These are phyloP conservation scores for Neurospora pannonica DNA, from an alignment of 495 filamentous ascomycete species.

Conservation along the genomic window DNA sequence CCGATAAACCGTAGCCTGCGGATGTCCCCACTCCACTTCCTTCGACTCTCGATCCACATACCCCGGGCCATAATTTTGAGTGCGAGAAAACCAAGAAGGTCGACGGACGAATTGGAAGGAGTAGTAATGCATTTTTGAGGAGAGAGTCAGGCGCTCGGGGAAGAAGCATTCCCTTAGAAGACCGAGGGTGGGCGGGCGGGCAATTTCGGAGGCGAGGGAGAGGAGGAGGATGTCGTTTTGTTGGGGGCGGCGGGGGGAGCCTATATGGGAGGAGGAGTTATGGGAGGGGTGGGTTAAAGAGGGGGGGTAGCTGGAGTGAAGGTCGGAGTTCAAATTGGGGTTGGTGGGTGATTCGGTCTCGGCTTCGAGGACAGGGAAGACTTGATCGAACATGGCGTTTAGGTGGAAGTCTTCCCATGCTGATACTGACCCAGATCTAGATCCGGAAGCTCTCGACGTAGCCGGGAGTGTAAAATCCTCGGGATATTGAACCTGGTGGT, in stretches of 20 bases:
- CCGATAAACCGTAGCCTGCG: constrained; percentile 45
- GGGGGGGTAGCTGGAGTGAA: background rate
- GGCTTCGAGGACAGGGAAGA: constrained; percentile 33
- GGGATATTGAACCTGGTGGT: constrained; percentile 41
- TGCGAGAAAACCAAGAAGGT: background rate
- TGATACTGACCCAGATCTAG: background rate
- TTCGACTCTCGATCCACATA: constrained; percentile 37
- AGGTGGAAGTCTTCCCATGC: constrained; percentile 39
- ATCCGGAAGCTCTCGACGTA: constrained; percentile 26
- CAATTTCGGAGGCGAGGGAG: constrained; percentile 44
- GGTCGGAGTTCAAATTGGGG: background rate
- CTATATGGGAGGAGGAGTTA: background rate
- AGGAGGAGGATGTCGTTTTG: constrained; percentile 36
- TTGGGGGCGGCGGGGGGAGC: constrained; percentile 10
- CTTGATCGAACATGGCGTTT: constrained; percentile 40
- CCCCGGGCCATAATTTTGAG: background rate
- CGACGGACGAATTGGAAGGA: constrained; percentile 31
- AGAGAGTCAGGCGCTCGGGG: constrained; percentile 43
- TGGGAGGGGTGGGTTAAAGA: background rate
- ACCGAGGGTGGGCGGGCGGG: constrained; percentile 35
- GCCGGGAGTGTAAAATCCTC: constrained; percentile 21
- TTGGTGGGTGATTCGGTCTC: background rate
- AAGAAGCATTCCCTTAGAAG: constrained; percentile 40
- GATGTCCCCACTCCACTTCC: constrained; percentile 39
- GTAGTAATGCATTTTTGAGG: constrained; percentile 47